Percentiles rank a stretch among this genome's conserved stretches.
Conservation (phyloP, 768 basidiomycete species). For the Suillus subaureus region DNA sequence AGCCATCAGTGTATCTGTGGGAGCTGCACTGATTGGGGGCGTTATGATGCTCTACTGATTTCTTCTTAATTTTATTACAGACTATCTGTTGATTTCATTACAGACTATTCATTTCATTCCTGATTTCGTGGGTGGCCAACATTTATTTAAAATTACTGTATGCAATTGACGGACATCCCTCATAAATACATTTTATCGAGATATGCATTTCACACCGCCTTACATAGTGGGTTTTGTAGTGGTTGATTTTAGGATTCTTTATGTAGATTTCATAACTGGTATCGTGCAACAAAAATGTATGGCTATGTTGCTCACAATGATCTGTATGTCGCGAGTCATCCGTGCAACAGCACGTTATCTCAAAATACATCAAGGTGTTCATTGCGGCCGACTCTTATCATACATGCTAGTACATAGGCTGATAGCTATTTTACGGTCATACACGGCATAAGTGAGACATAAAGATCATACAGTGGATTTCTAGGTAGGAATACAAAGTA, state of each 20-base stretch:
- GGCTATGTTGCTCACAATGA: not conserved
- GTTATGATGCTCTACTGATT: slow-evolving; percentile 24
- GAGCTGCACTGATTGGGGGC: slow-evolving; percentile 26
- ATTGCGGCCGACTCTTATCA: not conserved
- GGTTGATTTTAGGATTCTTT: not conserved
- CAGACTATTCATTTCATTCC: not conserved
- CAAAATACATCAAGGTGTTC: not conserved
- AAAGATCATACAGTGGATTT: not conserved
- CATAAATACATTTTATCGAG: too few species aligned
- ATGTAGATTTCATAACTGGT: not conserved
- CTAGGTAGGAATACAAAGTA: not conserved
- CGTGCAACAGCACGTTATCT: not conserved
- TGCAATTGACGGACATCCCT: not conserved
- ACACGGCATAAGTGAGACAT: not conserved
- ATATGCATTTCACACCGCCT: not conserved
- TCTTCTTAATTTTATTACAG: not conserved
- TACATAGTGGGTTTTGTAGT: not conserved
- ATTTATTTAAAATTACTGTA: not conserved
- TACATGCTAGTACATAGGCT: not conserved
- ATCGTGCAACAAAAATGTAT: not conserved
- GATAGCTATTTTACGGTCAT: not conserved
- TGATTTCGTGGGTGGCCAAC: too few species aligned
- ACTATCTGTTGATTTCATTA: not conserved
- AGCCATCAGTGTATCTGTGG: slow-evolving; percentile 15
- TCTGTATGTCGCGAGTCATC: not conserved